Base-by-base conservation (phyloP, 2,329 filamentous ascomycete species). In the Venturia nashicola region DNA sequence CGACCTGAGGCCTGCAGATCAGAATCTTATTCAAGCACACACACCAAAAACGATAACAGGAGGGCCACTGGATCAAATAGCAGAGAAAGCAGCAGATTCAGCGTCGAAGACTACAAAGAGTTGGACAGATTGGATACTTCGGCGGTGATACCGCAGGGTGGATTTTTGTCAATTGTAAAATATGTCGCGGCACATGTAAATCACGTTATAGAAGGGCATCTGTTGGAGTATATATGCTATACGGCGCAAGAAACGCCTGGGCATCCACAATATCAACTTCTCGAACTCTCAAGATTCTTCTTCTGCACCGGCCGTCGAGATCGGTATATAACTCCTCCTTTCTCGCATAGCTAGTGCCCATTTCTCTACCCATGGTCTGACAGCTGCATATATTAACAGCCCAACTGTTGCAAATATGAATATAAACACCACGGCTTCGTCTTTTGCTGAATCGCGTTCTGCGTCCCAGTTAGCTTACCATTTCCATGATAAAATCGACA, bases 401-500 rank as follows among this genome's bases (percentile, higher is more conserved):
- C 83, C 81, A 9, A 81, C 78, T 2, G 85, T 88, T 39, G 83
- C 82, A 65, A 84, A 76, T 51, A 88, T 86, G 70, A 88, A 88
- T 34, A 86, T 80, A 65, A 84, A 82, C 1, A 88, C 85, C 2
- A 88, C 83, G 1, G 82, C 80, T 71, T 86, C 78, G 68, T 88
- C 86, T 70, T 88, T 88, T 20, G 80, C 77, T n/a, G 84, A 86
- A 71, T 88, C 86, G 64, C 86, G 76, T 70, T 88, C 82, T 84
- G 65, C 11, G 67, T 23, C 36, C 40, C 44, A 40, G 16, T 16
- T n/a, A 59, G 61, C 63, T n/a, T 39, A 42, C 42, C 1, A 27
- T 42, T 36, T 27, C 32, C 55, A 27, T 43, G 61, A n/a, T 27
- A 23, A 5, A 44, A 23, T 18, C 46, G 32, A 4, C 46, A 27